Conservation (phyloP, 176 grass and related monocot species). For the Ensete glaucum region DNA sequence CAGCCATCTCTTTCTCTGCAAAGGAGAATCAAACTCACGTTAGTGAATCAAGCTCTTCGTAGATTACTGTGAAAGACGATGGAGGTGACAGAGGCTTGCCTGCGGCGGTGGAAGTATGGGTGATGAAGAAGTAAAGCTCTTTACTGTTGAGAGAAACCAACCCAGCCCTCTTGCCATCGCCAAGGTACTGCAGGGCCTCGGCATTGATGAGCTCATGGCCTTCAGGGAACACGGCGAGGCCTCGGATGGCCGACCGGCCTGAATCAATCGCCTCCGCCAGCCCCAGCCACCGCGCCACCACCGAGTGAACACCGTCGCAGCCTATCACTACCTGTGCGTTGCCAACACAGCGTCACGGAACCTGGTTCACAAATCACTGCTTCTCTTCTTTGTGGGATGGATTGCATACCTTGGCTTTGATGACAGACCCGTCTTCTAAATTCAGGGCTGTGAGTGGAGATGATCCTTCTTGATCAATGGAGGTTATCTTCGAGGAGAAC, state of each 20-base stretch:
- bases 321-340: conserved; percentile 25
- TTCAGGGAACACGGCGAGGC: conserved; percentile 16
- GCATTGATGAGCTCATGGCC: conserved; percentile 4
- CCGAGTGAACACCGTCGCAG: conserved; percentile 34
- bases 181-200: conserved; percentile 21
- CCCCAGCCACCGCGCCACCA: conserved; percentile 31
- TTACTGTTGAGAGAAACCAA: conserved; percentile 18
- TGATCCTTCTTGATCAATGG: conserved; percentile 11
- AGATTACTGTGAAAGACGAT: no score
- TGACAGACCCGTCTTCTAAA: conserved; percentile 24
- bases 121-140: conserved; percentile 39
- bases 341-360: no score
- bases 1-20: conserved; percentile 28
- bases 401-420: conserved; percentile 28
- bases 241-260: conserved; percentile 20
- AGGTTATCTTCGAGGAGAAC: conserved; percentile 29
- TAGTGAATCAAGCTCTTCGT: no score
- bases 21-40: no score
- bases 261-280: conserved; percentile 10
- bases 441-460: conserved; percentile 4
- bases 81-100: conserved; percentile 5
- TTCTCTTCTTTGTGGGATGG: no score
- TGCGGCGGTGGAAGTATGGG: conserved; percentile 11
- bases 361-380: not conserved
- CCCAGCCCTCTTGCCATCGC: conserved; percentile 20